phyloP scores from a whole-genome alignment of 331 rosid genomes.

The Spiraea crenata region DNA sequence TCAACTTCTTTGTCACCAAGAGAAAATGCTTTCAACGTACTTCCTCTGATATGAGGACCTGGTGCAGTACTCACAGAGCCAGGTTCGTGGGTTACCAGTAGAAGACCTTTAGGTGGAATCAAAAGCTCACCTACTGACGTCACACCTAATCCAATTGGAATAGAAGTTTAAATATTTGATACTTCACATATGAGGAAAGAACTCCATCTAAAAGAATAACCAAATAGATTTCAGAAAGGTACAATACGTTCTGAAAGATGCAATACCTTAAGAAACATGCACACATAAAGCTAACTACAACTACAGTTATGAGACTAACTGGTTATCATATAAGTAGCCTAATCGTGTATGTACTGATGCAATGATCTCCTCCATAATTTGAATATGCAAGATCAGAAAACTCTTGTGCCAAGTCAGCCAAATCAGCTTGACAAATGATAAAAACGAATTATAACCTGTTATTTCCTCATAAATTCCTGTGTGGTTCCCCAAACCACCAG shows the following conservation, averaged over 20 bases:
- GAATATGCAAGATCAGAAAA: too few relatives aligned
- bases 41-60: conserved; percentile 81
- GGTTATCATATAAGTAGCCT: neutral
- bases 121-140: conserved; percentile 35
- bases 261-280: neutral
- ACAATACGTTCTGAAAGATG: neutral
- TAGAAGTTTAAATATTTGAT: conserved; percentile 1
- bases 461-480: neutral
- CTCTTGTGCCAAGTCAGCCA: neutral
- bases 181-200: neutral
- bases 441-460: neutral
- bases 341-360: neutral
- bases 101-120: conserved; percentile 56
- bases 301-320: neutral
- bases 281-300: neutral
- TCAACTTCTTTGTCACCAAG: conserved; percentile 79
- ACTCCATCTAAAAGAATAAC: neutral
- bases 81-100: conserved; percentile 80
- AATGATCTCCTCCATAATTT: neutral
- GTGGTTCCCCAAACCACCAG: neutral
- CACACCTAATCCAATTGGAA: conserved; percentile 39
- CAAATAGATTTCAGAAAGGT: neutral
- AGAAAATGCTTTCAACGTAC: conserved; percentile 61
- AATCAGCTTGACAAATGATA: neutral
- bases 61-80: conserved; percentile 57